Evolutionary conservation across 495 filamentous ascomycete genomes (phyloP), one percentile per base, ranked within the genome.

Genomic region (Neurospora sp.): DNA sequence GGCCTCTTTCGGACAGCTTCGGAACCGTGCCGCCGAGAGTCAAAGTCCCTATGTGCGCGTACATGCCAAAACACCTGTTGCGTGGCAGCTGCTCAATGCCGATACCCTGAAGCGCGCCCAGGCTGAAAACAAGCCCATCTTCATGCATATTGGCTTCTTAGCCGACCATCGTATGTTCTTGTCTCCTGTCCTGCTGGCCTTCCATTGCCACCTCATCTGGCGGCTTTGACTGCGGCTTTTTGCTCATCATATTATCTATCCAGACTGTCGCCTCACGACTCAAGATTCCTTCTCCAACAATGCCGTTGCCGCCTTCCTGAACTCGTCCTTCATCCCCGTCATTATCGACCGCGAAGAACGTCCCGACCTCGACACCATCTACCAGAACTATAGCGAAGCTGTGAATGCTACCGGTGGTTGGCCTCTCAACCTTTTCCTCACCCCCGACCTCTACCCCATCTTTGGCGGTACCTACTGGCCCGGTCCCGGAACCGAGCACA

Each of bases 391-490:
- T 83, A 93, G 96, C 39, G 93, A 97, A 84, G 95, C 95, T 6
- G 95, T 95, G 18, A 97, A 91, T 42, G 94, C 93, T 23, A 93
- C 91, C 2, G 96, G 94, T 4, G 96, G 96, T 37, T 99, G 96
- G 96, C 96, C 96, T 12, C 86, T 99, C 66, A 98, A 98, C 80
- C 93, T 98, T 27, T 98, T 99, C 79, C 86, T 98, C 37, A 98
- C 96, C 0, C 96, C 96, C 0, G 90, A 95, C 77, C 87, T 98
- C 7, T 91, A 97, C 75, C 96, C 96, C 1, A 90, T 99, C 27
- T 98, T 97, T 81, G 96, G 96, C 69, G 96, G 94, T 27, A 98
- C 96, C 40, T 99, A 99, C 81, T 98, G 93, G 93, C 94, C 96
- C 11, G 94, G 94, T 3, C 84, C 85, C n/a, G 84, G 93, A 88